phyloP scores from a whole-genome alignment of 2,329 filamentous ascomycete species.

The Alternaria sp. region DNA sequence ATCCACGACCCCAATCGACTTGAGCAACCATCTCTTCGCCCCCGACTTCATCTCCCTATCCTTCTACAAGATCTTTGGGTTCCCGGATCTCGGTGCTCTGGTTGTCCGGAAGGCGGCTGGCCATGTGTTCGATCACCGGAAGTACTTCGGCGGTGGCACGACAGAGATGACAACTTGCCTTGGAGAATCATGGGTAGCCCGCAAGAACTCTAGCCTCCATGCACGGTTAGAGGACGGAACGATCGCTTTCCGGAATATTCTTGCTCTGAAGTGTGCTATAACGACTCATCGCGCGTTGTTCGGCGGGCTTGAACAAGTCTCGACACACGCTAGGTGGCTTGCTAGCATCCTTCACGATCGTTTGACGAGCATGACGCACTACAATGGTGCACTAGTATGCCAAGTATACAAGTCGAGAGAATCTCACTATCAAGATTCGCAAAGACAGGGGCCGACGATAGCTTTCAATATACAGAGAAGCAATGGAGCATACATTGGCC shows the following conservation, averaged over 20 bases:
- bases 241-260: conserved; percentile 68
- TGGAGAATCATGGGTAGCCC: conserved; percentile 62
- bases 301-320: conserved; percentile 65
- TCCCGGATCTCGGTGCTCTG: conserved; percentile 85
- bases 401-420: conserved; percentile 62
- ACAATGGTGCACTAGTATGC: conserved; percentile 60
- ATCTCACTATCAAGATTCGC: conserved; percentile 58
- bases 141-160: conserved; percentile 73
- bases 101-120: conserved; percentile 77
- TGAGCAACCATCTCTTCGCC: conserved; percentile 62
- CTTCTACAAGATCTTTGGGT: conserved; percentile 96
- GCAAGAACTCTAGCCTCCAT: conserved; percentile 61
- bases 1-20: conserved; percentile 66
- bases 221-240: conserved; percentile 72
- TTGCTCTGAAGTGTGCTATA: conserved; percentile 67
- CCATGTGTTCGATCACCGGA: conserved; percentile 58
- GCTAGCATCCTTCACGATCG: conserved; percentile 57
- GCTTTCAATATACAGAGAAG: conserved; percentile 67
- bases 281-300: conserved; percentile 63
- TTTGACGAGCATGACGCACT: conserved; percentile 58
- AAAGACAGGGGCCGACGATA: conserved; percentile 66
- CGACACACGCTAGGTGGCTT: conserved; percentile 64
- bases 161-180: conserved; percentile 63
- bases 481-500: conserved; percentile 62
- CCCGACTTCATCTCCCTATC: conserved; percentile 87